Evolutionary conservation across 768 basidiomycete genomes (phyloP), one percentile per base, ranked within the genome.

Genomic region (Lyophyllum atratum): DNA sequence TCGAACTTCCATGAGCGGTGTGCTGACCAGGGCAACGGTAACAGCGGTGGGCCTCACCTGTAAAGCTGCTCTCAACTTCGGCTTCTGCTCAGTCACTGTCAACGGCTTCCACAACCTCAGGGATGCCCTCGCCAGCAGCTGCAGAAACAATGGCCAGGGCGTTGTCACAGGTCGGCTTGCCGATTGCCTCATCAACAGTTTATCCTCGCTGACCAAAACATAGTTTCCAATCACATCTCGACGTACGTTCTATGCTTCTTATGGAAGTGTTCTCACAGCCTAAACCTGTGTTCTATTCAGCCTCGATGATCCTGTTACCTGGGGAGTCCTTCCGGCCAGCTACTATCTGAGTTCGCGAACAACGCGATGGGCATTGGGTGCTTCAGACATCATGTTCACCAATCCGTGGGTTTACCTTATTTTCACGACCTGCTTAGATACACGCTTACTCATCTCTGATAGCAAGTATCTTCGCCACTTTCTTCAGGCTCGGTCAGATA

Each of bases 151-250:
- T 31, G 85, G 86, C 5, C 83, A 82, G 58, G 91, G 90, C 48
- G 71, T 94, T 31, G 67, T 94, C 21, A 95, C 93, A 25, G 84
- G 92, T 92, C 53, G 50, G 83, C 49, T 47, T 31, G 29, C 25
- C 5, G 8, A 52, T 56, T 55, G 34, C 39, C 37, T n/a, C n/a
- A n/a, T n/a, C n/a, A n/a, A n/a, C 44, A 26, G 12, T 45, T 29
- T 17, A 39, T 25, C 24, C 24, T 33, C 24, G 43, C 51, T 59
- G 25, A 54, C 52, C 39, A 44, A 52, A 42, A 34, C 28, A 31
- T 61, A 96, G 95, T 97, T 46, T 85, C 89, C 55, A 98, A 98
- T 71, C 95, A 98, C 68, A 86, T 95, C 53, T 97, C 95, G 49
- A 95, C 93, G 87, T 94, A 69, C 54, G 86, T 77, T 55, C 62